These are phyloP conservation scores for Wallacemonas sp. DNA, from an alignment of 208 protist species.

Conservation along the genomic window DNA sequence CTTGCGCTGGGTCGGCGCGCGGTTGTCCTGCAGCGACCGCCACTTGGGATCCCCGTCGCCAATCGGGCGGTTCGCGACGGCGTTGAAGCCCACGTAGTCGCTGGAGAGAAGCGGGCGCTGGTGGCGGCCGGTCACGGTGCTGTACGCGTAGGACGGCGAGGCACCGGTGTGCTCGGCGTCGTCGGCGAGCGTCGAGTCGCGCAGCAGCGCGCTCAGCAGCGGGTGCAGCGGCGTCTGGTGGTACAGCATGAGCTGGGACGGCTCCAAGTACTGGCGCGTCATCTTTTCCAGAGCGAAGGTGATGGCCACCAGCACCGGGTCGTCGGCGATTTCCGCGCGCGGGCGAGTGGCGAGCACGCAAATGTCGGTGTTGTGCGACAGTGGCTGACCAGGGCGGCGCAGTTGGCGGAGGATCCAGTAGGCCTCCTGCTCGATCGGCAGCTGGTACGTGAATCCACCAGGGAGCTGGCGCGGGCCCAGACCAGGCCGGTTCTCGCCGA, in stretches of 20 bases:
- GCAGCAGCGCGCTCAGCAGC: constrained; percentile 64
- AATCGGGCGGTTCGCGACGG: constrained; percentile 42
- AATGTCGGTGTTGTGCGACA: constrained; percentile 80
- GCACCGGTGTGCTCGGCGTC: constrained; percentile 58
- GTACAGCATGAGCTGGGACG: constrained; percentile 82
- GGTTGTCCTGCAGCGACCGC: constrained; percentile 27
- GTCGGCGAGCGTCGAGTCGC: constrained; percentile 55
- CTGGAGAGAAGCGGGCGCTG: constrained; percentile 60
- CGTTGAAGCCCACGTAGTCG: constrained; percentile 68
- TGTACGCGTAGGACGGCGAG: constrained; percentile 75
- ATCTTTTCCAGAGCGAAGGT: constrained; percentile 74
- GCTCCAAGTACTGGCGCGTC: constrained; percentile 71
- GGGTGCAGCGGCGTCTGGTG: constrained; percentile 78
- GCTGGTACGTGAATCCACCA: constrained; percentile 54
- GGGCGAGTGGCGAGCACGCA: constrained; percentile 58
- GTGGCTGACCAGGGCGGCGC: constrained; percentile 63
- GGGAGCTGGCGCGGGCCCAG: constrained; percentile 50
- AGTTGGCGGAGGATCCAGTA: constrained; percentile 87
- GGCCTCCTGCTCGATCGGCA: constrained; percentile 64
- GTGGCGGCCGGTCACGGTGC: constrained; percentile 57
- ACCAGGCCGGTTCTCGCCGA: constrained; percentile 35
- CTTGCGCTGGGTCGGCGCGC: constrained; percentile 61
- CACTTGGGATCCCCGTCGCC: constrained; percentile 67
- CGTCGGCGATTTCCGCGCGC: constrained; percentile 49
- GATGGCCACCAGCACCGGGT: constrained; percentile 71